Evolutionary conservation across 345 rosid genomes (phyloP), one percentile per base, ranked within the genome.

Genomic region (Trapa incisa): DNA sequence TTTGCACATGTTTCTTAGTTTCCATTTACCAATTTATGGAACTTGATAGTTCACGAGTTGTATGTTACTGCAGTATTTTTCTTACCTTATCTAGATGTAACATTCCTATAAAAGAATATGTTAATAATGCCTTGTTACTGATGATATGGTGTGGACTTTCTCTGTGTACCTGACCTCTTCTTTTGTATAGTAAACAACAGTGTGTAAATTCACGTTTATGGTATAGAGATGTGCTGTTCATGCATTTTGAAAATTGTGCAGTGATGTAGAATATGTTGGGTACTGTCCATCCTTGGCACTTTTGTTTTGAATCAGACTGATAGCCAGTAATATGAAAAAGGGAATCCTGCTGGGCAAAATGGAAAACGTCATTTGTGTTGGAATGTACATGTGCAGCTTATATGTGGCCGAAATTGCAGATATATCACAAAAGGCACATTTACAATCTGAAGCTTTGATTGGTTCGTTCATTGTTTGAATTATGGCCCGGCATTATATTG

Each of bases 221-320:
- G 63, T 38, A 35, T 58, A 58, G 35, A n/a, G 33, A 54, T 58
- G 63, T 9, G 10, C 63, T 58, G 16, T 35, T 58, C 35, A 8
- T 58, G 63, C 63, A 58, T 58, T 33, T 5, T 58, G 63, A 32
- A 58, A 5, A 58, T 10, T 33, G 63, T 58, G 63, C 38, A 32
- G 63, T 32, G 16, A 37, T 58, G 38, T 58, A 33, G 63, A 33
- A 58, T 38, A 58, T 32, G 63, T 58, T 58, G 37, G 63, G 38
- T 58, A 58, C 63, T 58, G 63, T 58, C 16, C 38, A 32, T 58
- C 15, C 61, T 32, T 58, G 3, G 63, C 63, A 58, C 60, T 35
- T 58, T 6, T 32, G 4, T 32, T 8, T 32, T 16, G 35, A 11
- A 58, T 9, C 38, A 9, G 63, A 58, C 63, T 58, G 13, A 58